Conservation (phyloP, 78 protist species). For the Dictyostelium firmibasis region DNA sequence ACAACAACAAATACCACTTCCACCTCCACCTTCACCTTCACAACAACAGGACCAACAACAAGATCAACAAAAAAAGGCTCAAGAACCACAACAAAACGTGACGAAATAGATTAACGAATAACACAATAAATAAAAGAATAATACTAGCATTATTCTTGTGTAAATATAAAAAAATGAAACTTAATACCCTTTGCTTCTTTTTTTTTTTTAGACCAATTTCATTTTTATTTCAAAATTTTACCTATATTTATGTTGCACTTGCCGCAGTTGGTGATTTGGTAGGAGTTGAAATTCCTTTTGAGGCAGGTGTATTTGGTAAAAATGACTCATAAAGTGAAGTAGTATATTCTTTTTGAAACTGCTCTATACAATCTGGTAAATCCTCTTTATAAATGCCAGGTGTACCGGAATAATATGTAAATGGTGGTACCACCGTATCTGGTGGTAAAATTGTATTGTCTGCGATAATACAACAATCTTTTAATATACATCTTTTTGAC, state of each 20-base stretch:
- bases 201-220: too few relatives aligned
- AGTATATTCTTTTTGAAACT: slow-evolving; percentile 54
- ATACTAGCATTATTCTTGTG: neutral
- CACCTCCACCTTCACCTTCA: neutral
- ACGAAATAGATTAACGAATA: neutral
- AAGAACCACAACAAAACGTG: neutral
- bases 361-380: slow-evolving; percentile 59
- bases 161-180: neutral
- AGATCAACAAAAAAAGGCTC: neutral
- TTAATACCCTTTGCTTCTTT: too few relatives aligned
- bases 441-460: slow-evolving; percentile 68
- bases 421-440: slow-evolving; percentile 77
- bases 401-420: slow-evolving; percentile 35
- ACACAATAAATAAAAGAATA: neutral
- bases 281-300: neutral
- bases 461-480: slow-evolving; percentile 71
- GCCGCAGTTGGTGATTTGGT: neutral
- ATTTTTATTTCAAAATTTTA: neutral
- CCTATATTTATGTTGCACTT: neutral
- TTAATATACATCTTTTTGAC: slow-evolving; percentile 81
- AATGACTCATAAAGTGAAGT: slow-evolving; percentile 41
- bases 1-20: neutral
- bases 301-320: slow-evolving; percentile 4
- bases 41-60: neutral
- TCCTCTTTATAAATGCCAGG: slow-evolving; percentile 66